A percentile compares a stretch with the other conserved stretches of the same genome.
Evolutionary conservation across 306 rosid genomes (phyloP).

Genomic region (Morella rubra): DNA sequence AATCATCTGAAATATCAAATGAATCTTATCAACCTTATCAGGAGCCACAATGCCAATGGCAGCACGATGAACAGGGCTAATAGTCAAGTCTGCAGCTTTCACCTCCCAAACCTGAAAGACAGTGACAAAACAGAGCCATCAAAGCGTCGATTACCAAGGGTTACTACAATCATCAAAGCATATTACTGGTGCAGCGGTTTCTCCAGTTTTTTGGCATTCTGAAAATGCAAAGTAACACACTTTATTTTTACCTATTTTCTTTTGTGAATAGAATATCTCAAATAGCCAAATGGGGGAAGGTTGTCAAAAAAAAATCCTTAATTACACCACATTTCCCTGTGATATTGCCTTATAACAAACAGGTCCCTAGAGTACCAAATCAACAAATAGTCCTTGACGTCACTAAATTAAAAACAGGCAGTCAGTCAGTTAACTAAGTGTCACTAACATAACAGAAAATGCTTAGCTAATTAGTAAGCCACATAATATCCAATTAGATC

Average conservation of each 20-base stretch:
- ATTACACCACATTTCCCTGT: no score
- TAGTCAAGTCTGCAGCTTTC: constrained; percentile 92
- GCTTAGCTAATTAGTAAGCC: no score
- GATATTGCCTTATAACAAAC: no score
- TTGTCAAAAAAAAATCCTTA: no score
- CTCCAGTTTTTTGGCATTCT: not conserved
- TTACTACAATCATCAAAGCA: not conserved
- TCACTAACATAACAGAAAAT: no score
- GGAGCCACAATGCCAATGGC: constrained; percentile 79
- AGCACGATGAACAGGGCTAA: constrained; percentile 92
- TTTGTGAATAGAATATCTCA: not conserved
- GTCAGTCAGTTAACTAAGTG: no score
- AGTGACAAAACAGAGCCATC: not conserved
- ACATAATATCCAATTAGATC: no score
- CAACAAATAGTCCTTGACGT: no score
- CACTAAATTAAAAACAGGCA: no score
- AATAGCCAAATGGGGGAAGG: not conserved
- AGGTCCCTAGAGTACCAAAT: no score
- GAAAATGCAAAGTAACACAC: not conserved
- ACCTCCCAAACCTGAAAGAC: constrained; percentile 90
- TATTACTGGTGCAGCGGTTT: not conserved
- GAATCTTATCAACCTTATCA: constrained; percentile 52
- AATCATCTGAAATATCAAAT: constrained; percentile 3
- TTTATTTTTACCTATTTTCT: not conserved
- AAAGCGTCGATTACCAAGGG: not conserved